These are phyloP conservation scores for Plenodomus tracheiphilus DNA, from an alignment of 2,329 filamentous ascomycete genomes.

Conservation along the genomic window DNA sequence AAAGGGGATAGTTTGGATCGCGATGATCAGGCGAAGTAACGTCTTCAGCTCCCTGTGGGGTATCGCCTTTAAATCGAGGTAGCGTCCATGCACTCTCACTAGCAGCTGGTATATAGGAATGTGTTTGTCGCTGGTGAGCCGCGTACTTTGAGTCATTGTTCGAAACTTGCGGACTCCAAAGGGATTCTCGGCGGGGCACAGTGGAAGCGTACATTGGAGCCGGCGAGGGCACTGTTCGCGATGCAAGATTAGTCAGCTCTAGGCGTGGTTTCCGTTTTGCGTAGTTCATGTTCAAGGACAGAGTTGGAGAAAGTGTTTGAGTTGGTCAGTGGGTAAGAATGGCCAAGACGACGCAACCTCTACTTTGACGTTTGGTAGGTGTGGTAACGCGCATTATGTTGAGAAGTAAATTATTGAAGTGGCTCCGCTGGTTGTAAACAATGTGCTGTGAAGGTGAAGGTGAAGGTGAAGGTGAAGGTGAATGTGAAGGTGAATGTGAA, in stretches of 20 bases:
- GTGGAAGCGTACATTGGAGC: conserved; percentile 29
- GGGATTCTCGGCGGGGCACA: neutral
- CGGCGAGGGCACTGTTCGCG: conserved; percentile 12
- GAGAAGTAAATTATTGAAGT: too few relatives aligned
- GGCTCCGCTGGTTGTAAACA: too few relatives aligned
- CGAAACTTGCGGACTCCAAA: conserved; percentile 5
- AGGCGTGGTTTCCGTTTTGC: neutral
- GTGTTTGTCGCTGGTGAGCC: conserved; percentile 1
- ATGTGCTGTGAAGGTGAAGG: too few relatives aligned
- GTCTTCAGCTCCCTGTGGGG: neutral
- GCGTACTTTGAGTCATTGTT: conserved; percentile 1
- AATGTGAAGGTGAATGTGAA: too few relatives aligned
- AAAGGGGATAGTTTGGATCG: conserved; percentile 12
- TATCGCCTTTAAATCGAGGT: neutral
- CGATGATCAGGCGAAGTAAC: conserved; percentile 8
- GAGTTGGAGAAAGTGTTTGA: neutral
- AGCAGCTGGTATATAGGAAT: conserved; percentile 1
- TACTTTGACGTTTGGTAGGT: neutral
- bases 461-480: too few relatives aligned
- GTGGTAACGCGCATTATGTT: too few relatives aligned
- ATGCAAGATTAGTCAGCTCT: neutral
- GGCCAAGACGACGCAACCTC: neutral
- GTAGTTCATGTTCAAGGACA: neutral
- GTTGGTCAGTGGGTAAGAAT: neutral
- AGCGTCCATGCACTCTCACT: neutral